These are phyloP conservation scores for Agaricus blazei DNA, from an alignment of 768 basidiomycete species.

Conservation along the genomic window DNA sequence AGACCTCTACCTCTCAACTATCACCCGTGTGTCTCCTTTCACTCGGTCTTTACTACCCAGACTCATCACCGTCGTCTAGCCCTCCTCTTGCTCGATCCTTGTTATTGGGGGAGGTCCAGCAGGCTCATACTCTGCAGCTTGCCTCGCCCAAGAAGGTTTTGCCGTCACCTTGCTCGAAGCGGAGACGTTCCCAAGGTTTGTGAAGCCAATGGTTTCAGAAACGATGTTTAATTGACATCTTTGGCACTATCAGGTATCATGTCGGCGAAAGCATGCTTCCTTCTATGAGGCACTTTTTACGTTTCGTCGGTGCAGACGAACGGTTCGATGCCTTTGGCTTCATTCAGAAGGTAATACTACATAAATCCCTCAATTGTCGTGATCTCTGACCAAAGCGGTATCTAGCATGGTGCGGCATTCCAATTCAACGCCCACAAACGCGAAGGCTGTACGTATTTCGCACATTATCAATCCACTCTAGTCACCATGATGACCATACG, in stretches of 20 bases:
- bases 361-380: background rate
- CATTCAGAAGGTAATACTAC: slow-evolving; percentile 22
- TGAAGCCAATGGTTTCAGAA: background rate
- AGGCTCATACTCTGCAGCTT: slow-evolving; percentile 54
- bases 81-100: slow-evolving; percentile 29
- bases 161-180: slow-evolving; percentile 50
- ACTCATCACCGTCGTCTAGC: background rate
- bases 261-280: slow-evolving; percentile 36
- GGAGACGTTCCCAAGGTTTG: slow-evolving; percentile 46
- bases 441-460: slow-evolving; percentile 45
- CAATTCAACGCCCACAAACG: slow-evolving; percentile 52
- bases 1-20: background rate
- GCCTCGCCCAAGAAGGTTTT: slow-evolving; percentile 50
- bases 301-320: slow-evolving; percentile 31
- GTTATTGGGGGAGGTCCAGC: slow-evolving; percentile 52
- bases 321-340: slow-evolving; percentile 28
- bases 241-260: slow-evolving; percentile 24
- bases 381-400: background rate
- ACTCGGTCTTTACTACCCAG: background rate
- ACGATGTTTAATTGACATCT: background rate
- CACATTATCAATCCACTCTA: background rate
- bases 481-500: background rate
- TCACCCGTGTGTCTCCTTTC: background rate
- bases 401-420: slow-evolving; percentile 53
- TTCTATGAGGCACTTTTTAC: slow-evolving; percentile 28